phyloP scores from a whole-genome alignment of 352 stramenopile species.

The Pythium brassicae region DNA sequence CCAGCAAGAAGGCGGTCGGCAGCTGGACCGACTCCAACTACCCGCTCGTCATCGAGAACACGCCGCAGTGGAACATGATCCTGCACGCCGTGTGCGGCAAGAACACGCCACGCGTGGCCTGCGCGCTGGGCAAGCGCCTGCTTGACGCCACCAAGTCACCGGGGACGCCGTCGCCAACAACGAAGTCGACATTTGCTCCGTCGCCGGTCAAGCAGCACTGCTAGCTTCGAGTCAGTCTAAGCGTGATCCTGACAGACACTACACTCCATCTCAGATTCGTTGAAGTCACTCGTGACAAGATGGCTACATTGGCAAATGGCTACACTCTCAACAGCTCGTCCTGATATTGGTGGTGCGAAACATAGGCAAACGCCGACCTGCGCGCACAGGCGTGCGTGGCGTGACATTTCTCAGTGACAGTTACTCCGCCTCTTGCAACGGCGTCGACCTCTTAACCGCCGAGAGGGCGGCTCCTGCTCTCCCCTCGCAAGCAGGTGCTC shows the following conservation, averaged over 20 bases:
- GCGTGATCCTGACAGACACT: neutral
- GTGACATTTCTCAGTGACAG: neutral
- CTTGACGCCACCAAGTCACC: neutral
- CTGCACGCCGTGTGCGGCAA: conserved; percentile 28
- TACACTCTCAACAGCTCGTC: conserved; percentile 1
- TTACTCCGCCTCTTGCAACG: conserved; percentile 10
- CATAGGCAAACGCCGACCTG: no score
- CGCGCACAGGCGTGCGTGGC: neutral
- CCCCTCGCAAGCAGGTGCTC: conserved; percentile 19
- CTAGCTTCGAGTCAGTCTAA: neutral
- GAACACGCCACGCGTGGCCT: conserved; percentile 29
- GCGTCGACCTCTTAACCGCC: conserved; percentile 21
- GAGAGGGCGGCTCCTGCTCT: conserved; percentile 14
- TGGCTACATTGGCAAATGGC: conserved; percentile 1
- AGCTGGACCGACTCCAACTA: conserved; percentile 19
- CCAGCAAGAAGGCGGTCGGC: conserved; percentile 4
- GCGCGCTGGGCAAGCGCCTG: conserved; percentile 12
- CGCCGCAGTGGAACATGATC: conserved; percentile 33
- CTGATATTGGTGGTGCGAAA: no score
- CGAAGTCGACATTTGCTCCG: neutral
- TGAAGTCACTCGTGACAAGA: neutral
- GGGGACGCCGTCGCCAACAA: neutral
- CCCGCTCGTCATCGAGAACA: conserved; percentile 20
- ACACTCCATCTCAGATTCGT: neutral
- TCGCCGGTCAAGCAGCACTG: neutral